Evolutionary conservation across 1,139 yeast species (phyloP).

Genomic region (Geotrichum candidum): DNA sequence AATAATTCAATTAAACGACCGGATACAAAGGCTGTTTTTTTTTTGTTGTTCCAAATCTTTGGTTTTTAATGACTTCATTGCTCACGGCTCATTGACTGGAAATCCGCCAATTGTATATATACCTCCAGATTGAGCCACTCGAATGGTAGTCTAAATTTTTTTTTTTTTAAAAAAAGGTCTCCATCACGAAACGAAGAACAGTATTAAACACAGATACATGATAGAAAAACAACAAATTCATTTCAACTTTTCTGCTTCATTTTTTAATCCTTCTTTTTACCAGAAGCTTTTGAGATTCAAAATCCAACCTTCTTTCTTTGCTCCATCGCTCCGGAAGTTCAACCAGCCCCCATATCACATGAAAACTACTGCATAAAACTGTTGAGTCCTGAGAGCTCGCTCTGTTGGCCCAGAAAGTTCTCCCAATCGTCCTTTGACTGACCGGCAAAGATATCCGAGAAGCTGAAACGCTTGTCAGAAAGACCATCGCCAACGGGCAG

Average conservation of each 20-base stretch:
- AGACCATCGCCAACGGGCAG: not conserved
- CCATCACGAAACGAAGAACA: not conserved
- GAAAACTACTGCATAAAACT: slow-evolving; percentile 3
- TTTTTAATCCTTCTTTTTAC: not conserved
- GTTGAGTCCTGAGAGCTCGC: slow-evolving; percentile 6
- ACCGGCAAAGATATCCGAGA: slow-evolving; percentile 4
- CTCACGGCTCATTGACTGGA: not conserved
- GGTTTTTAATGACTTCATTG: not conserved
- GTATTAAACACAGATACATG: not conserved
- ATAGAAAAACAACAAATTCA: not conserved
- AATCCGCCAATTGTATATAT: too few relatives aligned
- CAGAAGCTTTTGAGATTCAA: not conserved
- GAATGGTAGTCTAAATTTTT: too few relatives aligned
- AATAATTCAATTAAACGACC: not conserved
- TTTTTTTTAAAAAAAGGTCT: too few relatives aligned
- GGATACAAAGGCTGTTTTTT: not conserved
- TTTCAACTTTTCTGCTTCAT: too few relatives aligned
- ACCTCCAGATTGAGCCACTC: not conserved
- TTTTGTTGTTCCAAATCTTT: not conserved
- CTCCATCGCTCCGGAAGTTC: not conserved
- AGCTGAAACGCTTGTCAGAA: not conserved
- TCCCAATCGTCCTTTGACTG: slow-evolving; percentile 9
- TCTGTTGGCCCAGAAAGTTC: slow-evolving; percentile 2
- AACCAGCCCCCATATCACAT: not conserved
- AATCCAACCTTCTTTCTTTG: not conserved